Percentiles rank a stretch among this genome's conserved stretches.
phyloP scores from a whole-genome alignment of 2,329 filamentous ascomycete species.

The Lachnellula suecica region DNA sequence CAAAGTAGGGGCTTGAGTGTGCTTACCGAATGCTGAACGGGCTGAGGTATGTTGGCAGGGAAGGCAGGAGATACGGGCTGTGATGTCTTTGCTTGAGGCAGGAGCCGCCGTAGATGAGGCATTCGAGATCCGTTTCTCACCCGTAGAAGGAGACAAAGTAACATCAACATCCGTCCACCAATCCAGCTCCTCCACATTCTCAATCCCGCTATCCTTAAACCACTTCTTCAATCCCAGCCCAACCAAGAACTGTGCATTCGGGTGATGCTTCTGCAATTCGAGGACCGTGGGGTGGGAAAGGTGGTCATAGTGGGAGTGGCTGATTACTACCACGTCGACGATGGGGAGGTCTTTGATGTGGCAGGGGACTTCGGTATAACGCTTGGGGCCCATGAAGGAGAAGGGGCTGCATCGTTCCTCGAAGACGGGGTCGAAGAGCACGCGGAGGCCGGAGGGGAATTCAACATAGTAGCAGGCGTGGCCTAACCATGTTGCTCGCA shows the following conservation, averaged over 20 bases:
- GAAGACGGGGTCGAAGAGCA: conserved; percentile 90
- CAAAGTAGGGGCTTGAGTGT: conserved; percentile 7
- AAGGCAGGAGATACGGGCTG: conserved; percentile 72
- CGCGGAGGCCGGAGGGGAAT: conserved; percentile 8
- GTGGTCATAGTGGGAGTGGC: conserved; percentile 81
- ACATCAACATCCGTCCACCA: conserved; percentile 90
- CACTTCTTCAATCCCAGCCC: conserved; percentile 80
- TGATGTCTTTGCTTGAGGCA: conserved; percentile 48
- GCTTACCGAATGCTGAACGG: conserved; percentile 56
- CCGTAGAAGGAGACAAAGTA: conserved; percentile 49
- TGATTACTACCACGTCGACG: conserved; percentile 49
- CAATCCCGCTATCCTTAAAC: conserved; percentile 71
- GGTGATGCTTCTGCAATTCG: conserved; percentile 69
- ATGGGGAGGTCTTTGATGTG: conserved; percentile 71
- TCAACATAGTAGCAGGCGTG: conserved; percentile 7
- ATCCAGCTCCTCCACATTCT: conserved; percentile 83
- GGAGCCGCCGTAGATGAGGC: conserved; percentile 28
- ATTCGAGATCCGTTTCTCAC: conserved; percentile 25
- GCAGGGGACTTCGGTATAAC: conserved; percentile 76
- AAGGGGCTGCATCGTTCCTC: conserved; percentile 80
- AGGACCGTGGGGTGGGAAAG: conserved; percentile 73
- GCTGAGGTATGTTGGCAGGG: conserved; percentile 83
- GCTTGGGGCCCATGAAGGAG: conserved; percentile 64
- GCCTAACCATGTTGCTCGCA: conserved; percentile 75
- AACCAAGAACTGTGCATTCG: conserved; percentile 83